Evolutionary conservation across 441 rosid genomes (phyloP), one percentile per base, ranked within the genome.

Genomic region (Adansonia gregorii): DNA sequence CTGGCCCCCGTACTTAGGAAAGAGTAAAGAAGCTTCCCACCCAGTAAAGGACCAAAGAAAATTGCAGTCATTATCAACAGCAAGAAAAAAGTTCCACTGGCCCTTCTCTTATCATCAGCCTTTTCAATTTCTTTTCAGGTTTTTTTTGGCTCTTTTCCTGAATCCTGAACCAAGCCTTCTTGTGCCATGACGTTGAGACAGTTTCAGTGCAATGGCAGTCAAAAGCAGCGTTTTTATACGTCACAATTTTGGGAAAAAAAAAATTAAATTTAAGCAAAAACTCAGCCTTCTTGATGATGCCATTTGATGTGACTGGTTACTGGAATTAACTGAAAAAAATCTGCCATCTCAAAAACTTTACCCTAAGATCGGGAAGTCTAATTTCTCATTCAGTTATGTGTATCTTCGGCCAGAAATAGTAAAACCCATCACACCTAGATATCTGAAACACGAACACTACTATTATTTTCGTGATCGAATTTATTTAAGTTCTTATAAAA

Each of bases 1-100:
- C 46, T 81, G 75, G 4, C 66, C 73, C 6, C 43, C 35, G 81
- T 83, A 75, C 82, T 14, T 0, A 59, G 79, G 85, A 81, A 85
- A 76, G 83, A 78, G 86, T 81, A 78, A 85, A 77, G 88, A 85
- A 85, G 86, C 79, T 83, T 81, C 85, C 66, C 79, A 66, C 41
- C 41, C 80, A 75, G 78, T 48, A 64, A 73, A 58, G 31, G 31
- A 41, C 64, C 74, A 77, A 75, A 49, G 72, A 54, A 56, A 74
- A 54, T 46, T 73, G 31, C 79, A 67, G 80, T 81, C 78, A 73
- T 77, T 39, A 51, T 66, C 82, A 82, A 71, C 2, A 1, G 35
- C 35, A 31, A 31, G 35, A 66, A 59, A 45, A 54, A 70, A 68
- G 77, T 79, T 56, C 71, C 55, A 49, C 22, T 11, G 65, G 5